Base-by-base conservation (phyloP, 2,329 filamentous ascomycete genomes). In the Scolecobasidium constrictum region DNA sequence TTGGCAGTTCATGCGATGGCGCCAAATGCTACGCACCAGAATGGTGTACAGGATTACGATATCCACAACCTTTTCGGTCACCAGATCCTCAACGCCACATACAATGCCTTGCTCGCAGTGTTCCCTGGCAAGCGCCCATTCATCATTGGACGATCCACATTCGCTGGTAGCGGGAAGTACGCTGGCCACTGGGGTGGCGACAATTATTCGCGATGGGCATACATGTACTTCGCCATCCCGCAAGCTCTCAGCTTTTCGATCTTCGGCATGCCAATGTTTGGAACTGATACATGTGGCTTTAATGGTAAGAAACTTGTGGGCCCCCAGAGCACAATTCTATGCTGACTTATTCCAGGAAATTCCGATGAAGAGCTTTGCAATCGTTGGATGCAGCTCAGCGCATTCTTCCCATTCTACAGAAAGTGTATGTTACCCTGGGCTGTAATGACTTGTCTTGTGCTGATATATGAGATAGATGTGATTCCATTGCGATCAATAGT, bases 101-200 rank as follows among this genome's bases (percentile, higher is more conserved):
- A 86, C 55, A 65, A 81, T 37, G 83, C 77, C 45, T 73, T 92
- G 22, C 64, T 80, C 3, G 58, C 67, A 2, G 67, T 84, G 15
- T 75, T 77, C 46, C 77, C 81, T 0, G 68, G 64, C 12, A 83
- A 83, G 57, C 77, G 86, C 0, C 86, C 86, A 1, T 85, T 93
- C 61, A 83, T 94, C 55, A 86, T 94, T 53, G 83, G 82, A 0
- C 78, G 86, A 13, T 85, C 81, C 31, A 92, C 85, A 1, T 92
- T 90, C 54, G 72, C 83, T 7, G 85, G 86, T 3, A 77, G 77
- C 1, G 86, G 86, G 2, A 77, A 76, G 56, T 82, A 74, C 65
- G 80, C 83, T 1, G 85, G 39, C 12, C 35, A 41, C 13, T 45
- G 42, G 42, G 42, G 42, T 3, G 42, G 60, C 20, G 66, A 90